Conservation (phyloP, 108 stramenopile species). For the Pseudonitzschia multiseries region DNA sequence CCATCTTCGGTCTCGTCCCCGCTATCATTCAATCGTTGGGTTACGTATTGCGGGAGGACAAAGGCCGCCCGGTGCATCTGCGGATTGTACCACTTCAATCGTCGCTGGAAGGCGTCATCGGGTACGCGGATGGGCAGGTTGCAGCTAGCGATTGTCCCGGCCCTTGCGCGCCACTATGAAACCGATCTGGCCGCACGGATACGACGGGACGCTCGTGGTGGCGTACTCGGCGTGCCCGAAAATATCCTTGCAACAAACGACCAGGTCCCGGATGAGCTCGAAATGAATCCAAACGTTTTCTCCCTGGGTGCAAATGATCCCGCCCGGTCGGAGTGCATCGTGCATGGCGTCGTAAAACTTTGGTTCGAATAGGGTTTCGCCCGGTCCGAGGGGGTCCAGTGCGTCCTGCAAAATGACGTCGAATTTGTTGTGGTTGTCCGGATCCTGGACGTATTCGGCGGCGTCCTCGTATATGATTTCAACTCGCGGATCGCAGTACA, state of each 20-base stretch:
- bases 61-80: constrained; percentile 76
- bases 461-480: constrained; percentile 46
- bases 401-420: constrained; percentile 84
- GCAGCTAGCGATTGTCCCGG: constrained; percentile 19
- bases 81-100: constrained; percentile 69
- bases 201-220: constrained; percentile 46
- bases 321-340: constrained; percentile 43
- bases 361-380: constrained; percentile 76
- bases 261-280: constrained; percentile 58
- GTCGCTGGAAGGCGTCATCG: constrained; percentile 21
- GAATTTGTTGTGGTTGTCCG: constrained; percentile 34
- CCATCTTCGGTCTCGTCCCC: background rate
- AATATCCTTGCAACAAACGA: constrained; percentile 46
- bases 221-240: constrained; percentile 76
- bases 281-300: constrained; percentile 87
- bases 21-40: constrained; percentile 7
- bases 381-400: constrained; percentile 85
- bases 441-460: constrained; percentile 41
- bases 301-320: constrained; percentile 77
- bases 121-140: constrained; percentile 20
- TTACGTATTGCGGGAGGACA: constrained; percentile 55
- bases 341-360: constrained; percentile 69
- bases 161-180: constrained; percentile 65
- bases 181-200: constrained; percentile 62
- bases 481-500: constrained; percentile 62